Percentiles rank a stretch among this genome's conserved stretches.
phyloP scores from a whole-genome alignment of 495 filamentous ascomycete species.

The Parachaetomium inaequale region DNA sequence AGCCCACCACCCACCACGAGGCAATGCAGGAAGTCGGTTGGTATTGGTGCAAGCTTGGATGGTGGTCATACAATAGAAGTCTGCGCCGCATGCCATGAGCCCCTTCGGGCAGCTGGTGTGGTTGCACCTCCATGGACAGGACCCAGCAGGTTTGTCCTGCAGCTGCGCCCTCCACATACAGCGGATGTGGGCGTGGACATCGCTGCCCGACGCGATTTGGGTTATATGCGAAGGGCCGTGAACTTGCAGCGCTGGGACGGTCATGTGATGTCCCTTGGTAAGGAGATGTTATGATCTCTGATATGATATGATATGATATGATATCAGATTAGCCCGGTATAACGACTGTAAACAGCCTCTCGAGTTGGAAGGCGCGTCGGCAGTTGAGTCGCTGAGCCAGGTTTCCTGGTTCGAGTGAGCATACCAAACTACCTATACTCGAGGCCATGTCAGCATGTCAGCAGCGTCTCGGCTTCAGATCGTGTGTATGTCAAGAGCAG shows the following conservation, averaged over 20 bases:
- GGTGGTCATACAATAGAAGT: too few relatives aligned
- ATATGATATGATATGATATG: too few relatives aligned
- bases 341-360: too few relatives aligned
- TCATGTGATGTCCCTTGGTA: neutral
- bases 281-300: neutral
- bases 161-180: neutral
- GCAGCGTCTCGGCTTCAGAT: neutral
- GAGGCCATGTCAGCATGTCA: neutral
- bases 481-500: neutral
- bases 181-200: neutral
- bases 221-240: neutral
- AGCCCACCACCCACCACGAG: too few relatives aligned
- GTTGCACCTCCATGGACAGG: neutral
- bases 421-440: neutral
- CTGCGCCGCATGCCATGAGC: too few relatives aligned
- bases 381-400: neutral
- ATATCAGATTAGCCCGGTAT: too few relatives aligned
- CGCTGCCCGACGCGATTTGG: neutral
- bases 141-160: neutral
- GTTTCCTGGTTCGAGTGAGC: neutral
- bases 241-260: neutral
- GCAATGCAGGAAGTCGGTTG: too few relatives aligned
- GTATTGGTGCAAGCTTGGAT: too few relatives aligned
- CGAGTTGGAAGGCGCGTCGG: too few relatives aligned
- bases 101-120: neutral